phyloP scores from a whole-genome alignment of 495 filamentous ascomycete genomes.

The Aspergillus leporis region DNA sequence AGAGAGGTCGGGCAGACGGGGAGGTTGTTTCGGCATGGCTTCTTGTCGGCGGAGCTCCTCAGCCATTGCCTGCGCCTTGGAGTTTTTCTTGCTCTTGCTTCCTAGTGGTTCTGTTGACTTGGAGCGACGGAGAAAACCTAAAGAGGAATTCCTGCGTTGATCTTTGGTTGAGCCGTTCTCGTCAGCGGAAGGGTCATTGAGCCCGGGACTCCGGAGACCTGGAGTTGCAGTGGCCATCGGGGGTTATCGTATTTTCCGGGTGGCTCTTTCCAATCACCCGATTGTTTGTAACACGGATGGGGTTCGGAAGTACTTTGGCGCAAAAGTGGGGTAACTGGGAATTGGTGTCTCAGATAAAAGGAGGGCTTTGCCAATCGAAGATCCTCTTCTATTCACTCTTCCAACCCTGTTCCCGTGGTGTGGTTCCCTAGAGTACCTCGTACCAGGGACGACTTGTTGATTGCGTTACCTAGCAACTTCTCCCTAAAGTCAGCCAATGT shows the following conservation, averaged over 20 bases:
- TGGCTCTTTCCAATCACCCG: conserved; percentile 19
- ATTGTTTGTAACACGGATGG: conserved; percentile 24
- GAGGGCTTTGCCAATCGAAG: conserved; percentile 1
- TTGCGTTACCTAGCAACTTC: conserved; percentile 1
- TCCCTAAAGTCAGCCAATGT: conserved; percentile 3
- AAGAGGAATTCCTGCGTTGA: conserved; percentile 45
- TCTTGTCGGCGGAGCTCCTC: conserved; percentile 68
- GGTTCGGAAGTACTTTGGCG: conserved; percentile 10
- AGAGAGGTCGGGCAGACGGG: conserved; percentile 76
- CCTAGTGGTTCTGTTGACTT: conserved; percentile 69
- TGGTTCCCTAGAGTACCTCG: neutral
- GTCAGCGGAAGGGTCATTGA: conserved; percentile 20
- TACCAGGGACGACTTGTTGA: neutral
- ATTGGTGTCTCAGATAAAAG: conserved; percentile 30
- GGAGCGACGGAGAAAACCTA: conserved; percentile 73
- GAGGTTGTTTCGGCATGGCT: conserved; percentile 69
- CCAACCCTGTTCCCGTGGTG: neutral
- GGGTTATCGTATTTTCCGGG: conserved; percentile 6
- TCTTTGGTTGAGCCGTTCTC: conserved; percentile 31
- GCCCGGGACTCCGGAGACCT: conserved; percentile 26
- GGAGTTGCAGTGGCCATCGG: conserved; percentile 29
- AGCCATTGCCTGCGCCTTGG: conserved; percentile 57
- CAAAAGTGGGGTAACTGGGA: conserved; percentile 24
- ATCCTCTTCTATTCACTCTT: too few species aligned
- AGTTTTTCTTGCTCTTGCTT: conserved; percentile 66